These are phyloP conservation scores for Tricholoma furcatifolium DNA, from an alignment of 768 basidiomycete genomes.

Conservation along the genomic window DNA sequence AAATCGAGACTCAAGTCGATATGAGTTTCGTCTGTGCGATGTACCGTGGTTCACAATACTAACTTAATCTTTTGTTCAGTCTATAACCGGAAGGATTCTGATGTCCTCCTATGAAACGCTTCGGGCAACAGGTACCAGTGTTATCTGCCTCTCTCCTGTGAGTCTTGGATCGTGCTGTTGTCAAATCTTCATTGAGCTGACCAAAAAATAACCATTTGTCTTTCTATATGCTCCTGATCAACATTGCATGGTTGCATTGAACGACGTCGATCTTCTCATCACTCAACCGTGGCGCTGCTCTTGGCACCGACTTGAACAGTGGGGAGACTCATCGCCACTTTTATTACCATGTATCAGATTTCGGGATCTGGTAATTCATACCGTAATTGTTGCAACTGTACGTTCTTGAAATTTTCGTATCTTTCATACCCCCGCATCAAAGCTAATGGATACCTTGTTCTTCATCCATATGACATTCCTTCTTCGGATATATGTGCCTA, in stretches of 20 bases:
- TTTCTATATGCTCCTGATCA: not conserved
- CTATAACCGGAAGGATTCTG: conserved; percentile 61
- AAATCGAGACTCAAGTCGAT: not conserved
- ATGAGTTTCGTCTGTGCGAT: too few species aligned
- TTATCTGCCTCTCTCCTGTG: conserved; percentile 63
- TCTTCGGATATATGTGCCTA: not conserved
- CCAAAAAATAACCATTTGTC: not conserved
- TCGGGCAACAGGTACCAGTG: conserved; percentile 54
- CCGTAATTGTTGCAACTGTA: conserved; percentile 60
- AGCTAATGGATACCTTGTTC: too few species aligned
- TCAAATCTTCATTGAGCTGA: not conserved
- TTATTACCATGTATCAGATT: conserved; percentile 65
- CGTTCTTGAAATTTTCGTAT: conserved; percentile 19
- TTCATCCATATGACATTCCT: not conserved
- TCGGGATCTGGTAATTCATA: conserved; percentile 60
- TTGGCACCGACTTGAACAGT: conserved; percentile 22
- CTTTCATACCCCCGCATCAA: not conserved
- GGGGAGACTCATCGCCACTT: conserved; percentile 64
- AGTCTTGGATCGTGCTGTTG: conserved; percentile 16
- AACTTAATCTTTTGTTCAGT: conserved; percentile 28
- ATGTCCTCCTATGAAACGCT: conserved; percentile 65
- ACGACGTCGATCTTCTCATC: not conserved
- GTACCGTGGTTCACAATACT: too few species aligned
- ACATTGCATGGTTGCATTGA: not conserved
- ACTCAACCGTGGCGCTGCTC: not conserved